Conservation (phyloP, 2,329 filamentous ascomycete genomes). For the Myriosclerotinia duriaeana region DNA sequence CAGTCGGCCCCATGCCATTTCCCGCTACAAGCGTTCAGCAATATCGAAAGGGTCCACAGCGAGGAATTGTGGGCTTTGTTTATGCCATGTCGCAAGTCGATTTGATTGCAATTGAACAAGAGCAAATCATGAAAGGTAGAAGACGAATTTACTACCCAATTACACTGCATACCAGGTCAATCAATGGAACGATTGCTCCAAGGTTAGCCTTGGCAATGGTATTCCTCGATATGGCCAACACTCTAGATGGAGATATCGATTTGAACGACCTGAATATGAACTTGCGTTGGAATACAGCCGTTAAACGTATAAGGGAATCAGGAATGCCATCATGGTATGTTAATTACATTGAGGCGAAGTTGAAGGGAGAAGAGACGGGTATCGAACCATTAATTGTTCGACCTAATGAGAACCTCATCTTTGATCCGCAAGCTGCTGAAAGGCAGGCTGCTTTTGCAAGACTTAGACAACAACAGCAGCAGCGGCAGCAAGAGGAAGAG, state of each 20-base stretch:
- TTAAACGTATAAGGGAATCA: background rate
- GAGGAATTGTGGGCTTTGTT: background rate
- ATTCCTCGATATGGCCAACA: background rate
- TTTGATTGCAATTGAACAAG: background rate
- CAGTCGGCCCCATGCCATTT: background rate
- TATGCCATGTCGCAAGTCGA: conserved; percentile 8
- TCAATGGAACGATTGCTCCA: background rate
- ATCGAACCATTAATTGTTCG: background rate
- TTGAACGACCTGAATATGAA: background rate
- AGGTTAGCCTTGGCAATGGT: background rate
- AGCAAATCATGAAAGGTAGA: background rate
- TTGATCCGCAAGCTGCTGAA: background rate
- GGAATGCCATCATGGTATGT: background rate
- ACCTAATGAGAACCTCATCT: background rate
- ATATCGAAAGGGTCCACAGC: background rate
- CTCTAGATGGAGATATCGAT: background rate
- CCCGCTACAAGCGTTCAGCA: background rate
- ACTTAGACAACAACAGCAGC: background rate
- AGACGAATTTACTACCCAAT: background rate
- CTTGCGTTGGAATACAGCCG: background rate
- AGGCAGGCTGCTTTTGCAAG: background rate
- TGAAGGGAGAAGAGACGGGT: background rate
- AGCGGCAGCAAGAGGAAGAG: background rate
- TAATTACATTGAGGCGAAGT: background rate
- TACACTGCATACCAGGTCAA: background rate